phyloP scores from a whole-genome alignment of 140 eudicot genomes.

The Erigeron philadelphicus region DNA sequence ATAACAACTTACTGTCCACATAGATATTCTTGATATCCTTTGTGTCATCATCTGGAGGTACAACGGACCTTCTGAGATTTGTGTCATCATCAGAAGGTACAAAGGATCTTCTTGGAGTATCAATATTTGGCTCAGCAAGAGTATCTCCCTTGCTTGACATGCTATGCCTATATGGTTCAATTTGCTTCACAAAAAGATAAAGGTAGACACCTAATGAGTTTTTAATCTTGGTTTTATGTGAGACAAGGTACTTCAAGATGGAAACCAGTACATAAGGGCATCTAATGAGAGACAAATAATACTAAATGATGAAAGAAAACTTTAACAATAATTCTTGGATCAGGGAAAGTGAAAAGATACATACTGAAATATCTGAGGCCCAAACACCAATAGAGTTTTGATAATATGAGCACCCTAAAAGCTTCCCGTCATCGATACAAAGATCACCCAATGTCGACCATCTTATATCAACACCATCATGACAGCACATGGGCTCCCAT shows the following conservation, averaged over 20 bases:
- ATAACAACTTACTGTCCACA: conserved; percentile 72
- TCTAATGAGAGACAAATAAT: not conserved
- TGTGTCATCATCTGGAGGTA: conserved; percentile 51
- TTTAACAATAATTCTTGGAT: not conserved
- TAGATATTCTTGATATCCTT: conserved; percentile 85
- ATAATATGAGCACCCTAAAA: conserved; percentile 79
- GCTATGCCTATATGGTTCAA: conserved; percentile 56
- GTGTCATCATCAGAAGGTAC: conserved; percentile 46
- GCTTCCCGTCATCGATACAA: conserved; percentile 68
- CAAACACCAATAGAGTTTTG: conserved; percentile 75
- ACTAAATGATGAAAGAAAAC: not conserved
- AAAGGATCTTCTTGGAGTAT: conserved; percentile 13
- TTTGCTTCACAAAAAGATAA: conserved; percentile 42
- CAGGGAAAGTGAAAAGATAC: conserved; percentile 15
- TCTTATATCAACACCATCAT: conserved; percentile 75
- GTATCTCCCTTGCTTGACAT: conserved; percentile 34
- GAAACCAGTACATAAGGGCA: not conserved
- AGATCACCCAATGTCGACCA: conserved; percentile 86
- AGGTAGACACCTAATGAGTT: not conserved
- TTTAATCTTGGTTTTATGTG: not conserved
- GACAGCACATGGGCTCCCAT: conserved; percentile 94
- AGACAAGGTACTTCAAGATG: not conserved
- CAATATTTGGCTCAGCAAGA: conserved; percentile 38
- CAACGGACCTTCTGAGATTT: conserved; percentile 38
- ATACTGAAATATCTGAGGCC: conserved; percentile 79